A percentile compares a stretch with the other conserved stretches of the same genome.
Conservation (phyloP, 148 eudicot species). For the Camellia sinensis region DNA sequence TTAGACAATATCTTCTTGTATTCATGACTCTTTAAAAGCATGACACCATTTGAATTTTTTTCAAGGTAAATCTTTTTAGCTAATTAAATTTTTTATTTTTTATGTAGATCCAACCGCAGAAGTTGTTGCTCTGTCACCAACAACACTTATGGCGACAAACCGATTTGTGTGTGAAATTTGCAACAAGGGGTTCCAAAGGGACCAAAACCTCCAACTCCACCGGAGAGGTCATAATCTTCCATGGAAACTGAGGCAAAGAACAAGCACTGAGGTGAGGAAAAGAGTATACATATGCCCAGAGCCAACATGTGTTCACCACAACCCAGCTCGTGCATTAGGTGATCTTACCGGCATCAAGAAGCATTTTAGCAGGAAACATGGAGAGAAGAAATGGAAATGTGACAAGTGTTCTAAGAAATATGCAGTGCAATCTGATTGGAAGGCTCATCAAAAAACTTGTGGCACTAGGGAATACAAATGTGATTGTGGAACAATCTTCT, state of each 20-base stretch:
- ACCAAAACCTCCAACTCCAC: conserved; percentile 58
- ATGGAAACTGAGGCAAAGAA: conserved; percentile 55
- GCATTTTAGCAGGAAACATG: conserved; percentile 55
- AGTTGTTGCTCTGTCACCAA: conserved; percentile 54
- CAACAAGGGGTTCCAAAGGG: conserved; percentile 59
- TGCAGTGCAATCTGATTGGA: conserved; percentile 66
- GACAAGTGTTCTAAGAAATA: conserved; percentile 56
- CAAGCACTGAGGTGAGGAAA: conserved; percentile 40
- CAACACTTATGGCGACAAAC: conserved; percentile 58
- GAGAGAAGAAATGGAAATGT: conserved; percentile 64
- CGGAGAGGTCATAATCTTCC: conserved; percentile 59
- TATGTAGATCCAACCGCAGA: conserved; percentile 54
- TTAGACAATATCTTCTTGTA: neutral
- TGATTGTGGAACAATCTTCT: conserved; percentile 60
- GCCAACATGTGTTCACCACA: conserved; percentile 48
- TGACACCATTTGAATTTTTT: neutral
- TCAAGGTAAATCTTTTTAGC: neutral
- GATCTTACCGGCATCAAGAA: conserved; percentile 60
- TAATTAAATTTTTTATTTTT: neutral
- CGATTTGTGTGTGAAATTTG: conserved; percentile 60
- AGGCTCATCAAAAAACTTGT: conserved; percentile 61
- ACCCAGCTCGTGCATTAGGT: conserved; percentile 46
- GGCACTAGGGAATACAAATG: conserved; percentile 60
- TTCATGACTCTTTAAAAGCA: neutral
- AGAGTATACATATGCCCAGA: conserved; percentile 54